A percentile compares a stretch with the other conserved stretches of the same genome.
Evolutionary conservation across 2,329 filamentous ascomycete genomes (phyloP).

Genomic region (Tolypocladium endophyticum): DNA sequence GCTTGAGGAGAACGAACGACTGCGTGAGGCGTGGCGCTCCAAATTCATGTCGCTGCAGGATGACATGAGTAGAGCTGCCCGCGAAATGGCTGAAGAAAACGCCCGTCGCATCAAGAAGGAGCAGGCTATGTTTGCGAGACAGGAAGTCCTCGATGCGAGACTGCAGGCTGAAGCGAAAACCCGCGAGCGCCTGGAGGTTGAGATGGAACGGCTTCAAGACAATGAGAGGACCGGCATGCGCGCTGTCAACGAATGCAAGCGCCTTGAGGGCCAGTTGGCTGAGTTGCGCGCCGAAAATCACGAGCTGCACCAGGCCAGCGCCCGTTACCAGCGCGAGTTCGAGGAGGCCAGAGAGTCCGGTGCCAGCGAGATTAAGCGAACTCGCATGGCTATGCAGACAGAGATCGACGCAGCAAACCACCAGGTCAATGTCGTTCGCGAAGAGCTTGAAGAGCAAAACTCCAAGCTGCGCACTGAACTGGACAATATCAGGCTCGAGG

Average conservation of each 20-base stretch:
- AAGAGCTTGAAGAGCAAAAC: constrained; percentile 73
- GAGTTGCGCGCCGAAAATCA: constrained; percentile 58
- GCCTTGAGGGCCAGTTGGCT: constrained; percentile 42
- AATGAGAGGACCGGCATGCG: constrained; percentile 56
- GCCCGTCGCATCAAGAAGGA: constrained; percentile 69
- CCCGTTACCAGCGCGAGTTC: constrained; percentile 69
- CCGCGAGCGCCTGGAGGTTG: constrained; percentile 54
- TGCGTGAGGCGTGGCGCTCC: constrained; percentile 72
- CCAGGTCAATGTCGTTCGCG: constrained; percentile 73
- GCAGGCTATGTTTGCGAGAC: constrained; percentile 65
- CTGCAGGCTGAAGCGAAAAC: constrained; percentile 66
- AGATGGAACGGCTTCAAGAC: constrained; percentile 54
- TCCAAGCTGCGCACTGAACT: constrained; percentile 61
- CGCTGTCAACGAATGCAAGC: constrained; percentile 51
- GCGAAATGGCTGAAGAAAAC: constrained; percentile 75
- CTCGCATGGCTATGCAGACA: constrained; percentile 65
- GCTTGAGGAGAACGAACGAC: constrained; percentile 73
- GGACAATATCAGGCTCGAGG: constrained; percentile 67
- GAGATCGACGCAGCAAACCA: constrained; percentile 78
- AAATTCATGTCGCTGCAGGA: constrained; percentile 81
- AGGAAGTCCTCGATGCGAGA: constrained; percentile 67
- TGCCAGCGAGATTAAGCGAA: constrained; percentile 70
- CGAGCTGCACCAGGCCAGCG: constrained; percentile 57
- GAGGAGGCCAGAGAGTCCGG: constrained; percentile 74
- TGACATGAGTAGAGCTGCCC: constrained; percentile 71